Evolutionary conservation across 371 early-diverging fungal species (phyloP).

Genomic region (Mortierella sp.): DNA sequence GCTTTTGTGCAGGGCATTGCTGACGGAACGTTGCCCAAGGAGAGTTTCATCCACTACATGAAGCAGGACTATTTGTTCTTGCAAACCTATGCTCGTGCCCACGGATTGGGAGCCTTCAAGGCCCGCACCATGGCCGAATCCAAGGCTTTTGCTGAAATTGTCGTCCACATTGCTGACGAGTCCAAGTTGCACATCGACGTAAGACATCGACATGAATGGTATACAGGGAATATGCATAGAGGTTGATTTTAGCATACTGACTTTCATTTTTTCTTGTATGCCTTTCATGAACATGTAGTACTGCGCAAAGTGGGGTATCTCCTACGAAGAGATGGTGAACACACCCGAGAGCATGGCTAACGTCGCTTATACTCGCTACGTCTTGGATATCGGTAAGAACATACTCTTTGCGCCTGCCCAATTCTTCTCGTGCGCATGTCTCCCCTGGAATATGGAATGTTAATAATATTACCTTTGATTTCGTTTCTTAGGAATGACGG

Average conservation of each 20-base stretch:
- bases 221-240: neutral
- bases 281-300: slow-evolving; percentile 55
- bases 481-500: slow-evolving; percentile 71
- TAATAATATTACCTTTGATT: too few species aligned
- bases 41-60: slow-evolving; percentile 80
- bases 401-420: too few species aligned
- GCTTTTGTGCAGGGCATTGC: slow-evolving; percentile 82
- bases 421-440: too few species aligned
- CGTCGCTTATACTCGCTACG: slow-evolving; percentile 87
- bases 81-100: slow-evolving; percentile 83
- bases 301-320: slow-evolving; percentile 81
- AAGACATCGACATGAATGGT: too few species aligned
- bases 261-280: neutral
- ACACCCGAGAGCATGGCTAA: slow-evolving; percentile 81
- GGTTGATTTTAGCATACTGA: neutral
- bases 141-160: slow-evolving; percentile 67
- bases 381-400: slow-evolving; percentile 79
- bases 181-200: slow-evolving; percentile 77
- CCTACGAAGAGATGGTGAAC: slow-evolving; percentile 70
- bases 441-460: too few species aligned
- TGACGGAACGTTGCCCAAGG: slow-evolving; percentile 79
- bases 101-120: slow-evolving; percentile 84
- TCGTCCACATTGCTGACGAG: slow-evolving; percentile 75
- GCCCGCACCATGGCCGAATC: slow-evolving; percentile 62
- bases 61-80: slow-evolving; percentile 88